These are phyloP conservation scores for Simplicillium sp. DNA, from an alignment of 2,329 filamentous ascomycete species.

Conservation along the genomic window DNA sequence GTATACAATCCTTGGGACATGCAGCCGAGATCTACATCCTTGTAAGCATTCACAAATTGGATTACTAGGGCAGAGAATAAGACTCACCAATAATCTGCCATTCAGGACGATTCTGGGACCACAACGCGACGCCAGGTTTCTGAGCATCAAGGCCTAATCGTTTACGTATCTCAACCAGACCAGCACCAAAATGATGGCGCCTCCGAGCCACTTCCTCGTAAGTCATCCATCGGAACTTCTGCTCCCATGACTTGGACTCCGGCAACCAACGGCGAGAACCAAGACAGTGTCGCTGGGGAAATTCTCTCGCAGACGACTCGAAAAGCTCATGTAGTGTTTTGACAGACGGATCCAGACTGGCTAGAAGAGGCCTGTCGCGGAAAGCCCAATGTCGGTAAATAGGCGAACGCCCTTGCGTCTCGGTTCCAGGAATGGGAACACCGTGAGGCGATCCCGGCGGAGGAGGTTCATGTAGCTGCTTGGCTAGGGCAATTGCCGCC, in stretches of 20 bases:
- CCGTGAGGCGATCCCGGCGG: conserved; percentile 71
- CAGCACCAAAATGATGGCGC: conserved; percentile 68
- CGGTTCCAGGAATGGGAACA: conserved; percentile 65
- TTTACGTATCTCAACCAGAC: conserved; percentile 67
- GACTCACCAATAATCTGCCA: conserved; percentile 66
- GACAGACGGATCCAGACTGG: conserved; percentile 56
- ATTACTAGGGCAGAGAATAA: neutral
- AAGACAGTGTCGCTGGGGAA: conserved; percentile 58
- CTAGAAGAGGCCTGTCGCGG: conserved; percentile 58
- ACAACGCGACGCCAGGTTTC: conserved; percentile 70
- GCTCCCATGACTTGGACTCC: conserved; percentile 56
- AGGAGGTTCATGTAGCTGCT: conserved; percentile 49
- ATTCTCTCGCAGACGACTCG: conserved; percentile 49
- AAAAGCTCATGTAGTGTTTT: conserved; percentile 67
- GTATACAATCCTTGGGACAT: conserved; percentile 81
- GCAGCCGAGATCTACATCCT: conserved; percentile 62
- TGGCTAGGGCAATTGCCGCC: conserved; percentile 21
- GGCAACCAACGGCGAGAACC: conserved; percentile 69
- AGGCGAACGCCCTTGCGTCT: conserved; percentile 60
- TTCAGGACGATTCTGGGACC: conserved; percentile 80
- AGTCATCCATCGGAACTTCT: conserved; percentile 66
- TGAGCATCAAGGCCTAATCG: conserved; percentile 51
- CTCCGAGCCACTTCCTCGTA: conserved; percentile 65
- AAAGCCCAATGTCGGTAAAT: conserved; percentile 81
- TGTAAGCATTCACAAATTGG: neutral